Base-by-base conservation (phyloP, 1,139 yeast genomes). In the Candida frijolesensis region DNA sequence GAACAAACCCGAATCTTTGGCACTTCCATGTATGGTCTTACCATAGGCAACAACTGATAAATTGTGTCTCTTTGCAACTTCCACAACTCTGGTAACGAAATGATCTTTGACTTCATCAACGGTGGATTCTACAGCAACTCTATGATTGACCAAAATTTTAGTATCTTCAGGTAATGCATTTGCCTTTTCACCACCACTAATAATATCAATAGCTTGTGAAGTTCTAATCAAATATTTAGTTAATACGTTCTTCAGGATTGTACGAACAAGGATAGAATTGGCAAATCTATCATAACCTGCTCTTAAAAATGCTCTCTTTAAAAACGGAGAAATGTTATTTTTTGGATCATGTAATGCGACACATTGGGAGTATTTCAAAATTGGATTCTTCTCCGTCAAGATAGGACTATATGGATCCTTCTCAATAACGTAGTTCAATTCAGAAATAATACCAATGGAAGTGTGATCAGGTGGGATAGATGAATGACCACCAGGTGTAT, bases 391-490 rank as follows among this genome's bases (percentile, higher is more conserved):
- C 1, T 57, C 48, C 6, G 75, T 62, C 53, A 75, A 65, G 5
- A 66, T 46, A 2, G 78, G 67, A 12, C 56, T 51, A 53, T 62
- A 75, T 1, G 73, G 78, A 54, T 74, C 74, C 37, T 60, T 57
- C 56, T 76, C 80, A 44, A 76, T 67, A 19, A 66, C 46, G 52
- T 60, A 62, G n/a, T 66, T 70, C 57, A 76, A 67, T 52, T 75
- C 78, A n/a, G 74, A 67, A 54, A 71, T 61, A 47, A 75, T 71
- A 35, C 80, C 80, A 57, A 76, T 73, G 3, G 77, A 65, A 5
- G 80, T 74, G 59, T 74, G 79, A 55, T 72, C 78, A 2, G 80
- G 80, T 10, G 80, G 79, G 33, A 71, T 57, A 4, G 77, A 71
- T 1, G 80, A 72, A 54, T 76, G 80, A 5, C 80, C 80, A 35